A percentile compares a stretch with the other conserved stretches of the same genome.
Conservation (phyloP, 352 stramenopile genomes). For the Phytophthora tentaculata region DNA sequence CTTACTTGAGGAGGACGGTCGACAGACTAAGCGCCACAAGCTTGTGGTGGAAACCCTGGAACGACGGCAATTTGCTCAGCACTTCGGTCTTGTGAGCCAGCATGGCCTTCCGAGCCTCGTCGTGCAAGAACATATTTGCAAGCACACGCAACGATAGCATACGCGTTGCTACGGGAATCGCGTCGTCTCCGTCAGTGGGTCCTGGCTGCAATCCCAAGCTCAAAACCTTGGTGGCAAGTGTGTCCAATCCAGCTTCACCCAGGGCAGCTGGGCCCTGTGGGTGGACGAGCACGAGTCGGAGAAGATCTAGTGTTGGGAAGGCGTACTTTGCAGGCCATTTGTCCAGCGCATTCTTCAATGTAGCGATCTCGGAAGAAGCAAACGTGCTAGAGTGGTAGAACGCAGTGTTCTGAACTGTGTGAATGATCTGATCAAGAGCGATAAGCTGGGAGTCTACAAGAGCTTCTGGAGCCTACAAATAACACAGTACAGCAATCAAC, state of each 20-base stretch:
- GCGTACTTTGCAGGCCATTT: conserved; percentile 75
- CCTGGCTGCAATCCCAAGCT: conserved; percentile 43
- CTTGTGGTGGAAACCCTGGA: conserved; percentile 65
- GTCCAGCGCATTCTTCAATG: conserved; percentile 66
- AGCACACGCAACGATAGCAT: conserved; percentile 81
- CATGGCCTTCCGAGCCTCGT: conserved; percentile 49
- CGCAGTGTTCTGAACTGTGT: conserved; percentile 78
- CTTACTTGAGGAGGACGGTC: conserved; percentile 80
- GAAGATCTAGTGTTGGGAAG: conserved; percentile 94
- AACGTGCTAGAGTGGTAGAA: conserved; percentile 94
- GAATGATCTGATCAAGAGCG: conserved; percentile 61
- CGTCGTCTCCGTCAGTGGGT: conserved; percentile 26
- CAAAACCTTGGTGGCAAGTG: conserved; percentile 46
- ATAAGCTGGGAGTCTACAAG: conserved; percentile 62
- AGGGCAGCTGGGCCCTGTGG: conserved; percentile 72
- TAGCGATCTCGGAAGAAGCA: conserved; percentile 55
- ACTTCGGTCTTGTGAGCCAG: conserved; percentile 63
- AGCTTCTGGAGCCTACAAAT: conserved; percentile 16
- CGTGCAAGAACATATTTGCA: conserved; percentile 78
- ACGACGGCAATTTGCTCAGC: conserved; percentile 50
- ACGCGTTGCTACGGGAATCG: conserved; percentile 65
- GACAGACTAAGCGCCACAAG: conserved; percentile 69
- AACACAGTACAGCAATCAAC: conserved; percentile 2
- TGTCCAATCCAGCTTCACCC: conserved; percentile 39
- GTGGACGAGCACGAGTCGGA: conserved; percentile 90